Evolutionary conservation across 805 yeast species (phyloP).

Genomic region (Debaryomyces castellii): DNA sequence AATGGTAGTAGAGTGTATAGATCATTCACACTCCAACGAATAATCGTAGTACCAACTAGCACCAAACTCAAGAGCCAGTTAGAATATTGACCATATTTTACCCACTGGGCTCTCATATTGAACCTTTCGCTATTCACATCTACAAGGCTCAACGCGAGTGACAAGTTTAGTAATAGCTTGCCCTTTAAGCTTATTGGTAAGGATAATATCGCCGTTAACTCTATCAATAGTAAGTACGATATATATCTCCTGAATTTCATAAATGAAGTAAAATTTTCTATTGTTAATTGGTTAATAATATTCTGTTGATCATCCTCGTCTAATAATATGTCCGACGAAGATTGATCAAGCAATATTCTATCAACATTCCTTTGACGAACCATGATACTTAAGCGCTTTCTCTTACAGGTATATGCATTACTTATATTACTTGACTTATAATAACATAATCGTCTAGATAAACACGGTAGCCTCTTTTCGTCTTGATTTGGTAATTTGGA

Average conservation of each 20-base stretch:
- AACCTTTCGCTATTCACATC: conserved; percentile 1
- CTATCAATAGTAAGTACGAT: conserved; percentile 1
- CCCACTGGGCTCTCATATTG: not conserved
- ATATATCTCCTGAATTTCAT: not conserved
- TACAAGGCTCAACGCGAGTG: conserved; percentile 4
- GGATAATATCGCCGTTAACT: not conserved
- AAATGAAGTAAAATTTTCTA: conserved; percentile 5
- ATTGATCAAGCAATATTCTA: conserved; percentile 11
- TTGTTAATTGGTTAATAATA: conserved; percentile 6
- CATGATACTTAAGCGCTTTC: conserved; percentile 2
- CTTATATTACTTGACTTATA: not conserved
- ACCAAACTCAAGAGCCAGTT: conserved; percentile 3
- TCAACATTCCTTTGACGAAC: conserved; percentile 14
- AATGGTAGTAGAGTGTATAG: conserved; percentile 8
- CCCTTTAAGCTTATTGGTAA: not conserved
- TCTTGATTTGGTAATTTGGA: conserved; percentile 1
- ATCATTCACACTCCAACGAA: not conserved
- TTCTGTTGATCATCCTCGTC: conserved; percentile 10
- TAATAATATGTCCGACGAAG: conserved; percentile 4
- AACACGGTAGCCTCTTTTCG: not conserved
- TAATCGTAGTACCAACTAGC: not conserved
- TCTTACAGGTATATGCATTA: not conserved
- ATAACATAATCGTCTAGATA: not conserved
- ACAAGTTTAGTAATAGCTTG: conserved; percentile 2
- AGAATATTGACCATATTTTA: not conserved